Evolutionary conservation across 495 filamentous ascomycete species (phyloP).

Genomic region (Hypoxylon cercidicola): DNA sequence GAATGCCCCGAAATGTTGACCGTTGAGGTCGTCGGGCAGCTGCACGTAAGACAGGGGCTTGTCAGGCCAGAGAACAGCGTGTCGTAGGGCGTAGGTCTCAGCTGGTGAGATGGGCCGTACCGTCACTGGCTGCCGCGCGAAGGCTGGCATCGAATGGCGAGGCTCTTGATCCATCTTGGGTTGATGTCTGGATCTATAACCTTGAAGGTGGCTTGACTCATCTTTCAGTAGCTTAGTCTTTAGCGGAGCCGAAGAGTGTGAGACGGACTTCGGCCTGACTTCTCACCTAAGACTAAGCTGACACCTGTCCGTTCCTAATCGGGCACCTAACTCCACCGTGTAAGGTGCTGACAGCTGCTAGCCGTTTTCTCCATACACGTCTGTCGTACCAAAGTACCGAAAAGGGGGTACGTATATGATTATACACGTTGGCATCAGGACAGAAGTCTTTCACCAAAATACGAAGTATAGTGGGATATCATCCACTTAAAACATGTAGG

Average conservation of each 20-base stretch:
- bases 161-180: constrained; percentile 34
- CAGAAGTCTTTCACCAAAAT: constrained; percentile 7
- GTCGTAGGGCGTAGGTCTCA: constrained; percentile 36
- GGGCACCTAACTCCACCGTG: constrained; percentile 31
- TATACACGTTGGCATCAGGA: constrained; percentile 4
- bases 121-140: constrained; percentile 8
- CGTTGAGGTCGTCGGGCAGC: constrained; percentile 36
- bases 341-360: constrained; percentile 28
- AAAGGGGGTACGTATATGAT: constrained; percentile 33
- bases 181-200: constrained; percentile 29
- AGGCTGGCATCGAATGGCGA: constrained; percentile 10
- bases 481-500: constrained; percentile 32
- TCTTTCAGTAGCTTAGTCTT: constrained; percentile 15
- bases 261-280: background rate
- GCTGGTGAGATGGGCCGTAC: constrained; percentile 29
- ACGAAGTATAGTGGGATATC: constrained; percentile 30
- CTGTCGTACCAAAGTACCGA: constrained; percentile 7
- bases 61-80: constrained; percentile 40
- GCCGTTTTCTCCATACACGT: constrained; percentile 12
- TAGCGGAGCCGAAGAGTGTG: constrained; percentile 9
- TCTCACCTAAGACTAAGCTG: constrained; percentile 25
- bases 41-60: constrained; percentile 39
- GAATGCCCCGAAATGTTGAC: constrained; percentile 39
- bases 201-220: constrained; percentile 4
- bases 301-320: constrained; percentile 30